Conservation (phyloP, 2,329 filamentous ascomycete species). For the Aspergillus chevalieri region DNA sequence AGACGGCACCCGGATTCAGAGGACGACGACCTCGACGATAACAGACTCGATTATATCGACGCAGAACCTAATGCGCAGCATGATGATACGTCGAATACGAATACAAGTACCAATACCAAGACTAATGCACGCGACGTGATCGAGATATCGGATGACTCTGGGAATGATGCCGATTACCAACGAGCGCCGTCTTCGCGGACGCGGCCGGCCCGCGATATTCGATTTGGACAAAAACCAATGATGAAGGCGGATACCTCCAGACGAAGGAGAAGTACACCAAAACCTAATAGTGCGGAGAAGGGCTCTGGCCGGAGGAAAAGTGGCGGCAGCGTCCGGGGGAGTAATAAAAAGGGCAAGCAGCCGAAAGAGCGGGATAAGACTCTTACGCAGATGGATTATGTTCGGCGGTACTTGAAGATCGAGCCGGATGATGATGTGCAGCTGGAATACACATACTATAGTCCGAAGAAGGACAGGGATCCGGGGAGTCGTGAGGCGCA, state of each 20-base stretch:
- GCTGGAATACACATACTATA: slow-evolving; percentile 26
- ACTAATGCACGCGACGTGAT: slow-evolving; percentile 13
- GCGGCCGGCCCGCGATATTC: slow-evolving; percentile 6
- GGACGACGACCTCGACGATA: slow-evolving; percentile 6
- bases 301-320: slow-evolving; percentile 16
- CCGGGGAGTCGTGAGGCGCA: not conserved
- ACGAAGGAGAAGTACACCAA: slow-evolving; percentile 10
- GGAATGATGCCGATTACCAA: slow-evolving; percentile 17
- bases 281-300: slow-evolving; percentile 3
- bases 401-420: slow-evolving; percentile 29
- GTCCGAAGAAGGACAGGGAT: slow-evolving; percentile 10
- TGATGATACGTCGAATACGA: slow-evolving; percentile 1
- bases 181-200: slow-evolving; percentile 7
- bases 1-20: slow-evolving; percentile 8
- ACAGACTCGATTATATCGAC: slow-evolving; percentile 28
- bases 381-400: slow-evolving; percentile 40
- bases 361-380: slow-evolving; percentile 29
- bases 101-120: slow-evolving; percentile 1
- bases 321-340: slow-evolving; percentile 12
- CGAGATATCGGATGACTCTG: slow-evolving; percentile 19
- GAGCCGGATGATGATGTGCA: slow-evolving; percentile 30
- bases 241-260: slow-evolving; percentile 10
- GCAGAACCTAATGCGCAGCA: slow-evolving; percentile 10
- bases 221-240: slow-evolving; percentile 3
- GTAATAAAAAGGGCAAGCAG: slow-evolving; percentile 18